Evolutionary conservation across 2,329 filamentous ascomycete species (phyloP).

Genomic region (Lojkania enalia): DNA sequence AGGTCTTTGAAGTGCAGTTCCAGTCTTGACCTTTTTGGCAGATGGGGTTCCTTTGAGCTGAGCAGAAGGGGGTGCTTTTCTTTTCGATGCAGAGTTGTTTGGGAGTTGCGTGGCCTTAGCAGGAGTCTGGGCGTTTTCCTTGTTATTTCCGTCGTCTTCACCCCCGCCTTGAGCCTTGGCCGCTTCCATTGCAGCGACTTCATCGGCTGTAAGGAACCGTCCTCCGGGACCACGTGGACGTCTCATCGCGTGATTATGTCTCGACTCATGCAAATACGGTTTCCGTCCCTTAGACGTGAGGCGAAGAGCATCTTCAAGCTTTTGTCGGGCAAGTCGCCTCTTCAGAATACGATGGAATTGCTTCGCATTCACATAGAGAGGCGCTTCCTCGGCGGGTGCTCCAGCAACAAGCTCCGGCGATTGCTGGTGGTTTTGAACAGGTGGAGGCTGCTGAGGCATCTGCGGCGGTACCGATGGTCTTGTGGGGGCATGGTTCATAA

Average conservation of each 20-base stretch:
- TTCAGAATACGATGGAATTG: conserved; percentile 98
- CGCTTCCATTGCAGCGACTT: conserved; percentile 83
- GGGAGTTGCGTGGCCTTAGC: conserved; percentile 27
- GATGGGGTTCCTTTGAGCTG: conserved; percentile 37
- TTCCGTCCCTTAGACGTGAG: conserved; percentile 94
- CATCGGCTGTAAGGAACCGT: conserved; percentile 93
- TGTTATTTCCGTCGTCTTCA: conserved; percentile 41
- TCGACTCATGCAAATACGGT: conserved; percentile 94
- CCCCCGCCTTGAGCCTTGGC: conserved; percentile 30
- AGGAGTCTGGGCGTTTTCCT: conserved; percentile 42
- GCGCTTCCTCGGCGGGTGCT: conserved; percentile 78
- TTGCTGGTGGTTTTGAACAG: conserved; percentile 68
- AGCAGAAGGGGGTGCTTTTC: conserved; percentile 33
- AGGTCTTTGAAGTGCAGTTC: conserved; percentile 37
- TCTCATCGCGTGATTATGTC: conserved; percentile 98
- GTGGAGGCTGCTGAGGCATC: conserved; percentile 51
- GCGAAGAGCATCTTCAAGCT: conserved; percentile 87
- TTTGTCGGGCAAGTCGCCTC: conserved; percentile 87
- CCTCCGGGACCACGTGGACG: conserved; percentile 90
- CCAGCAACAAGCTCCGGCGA: conserved; percentile 78
- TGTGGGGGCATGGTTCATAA: conserved; percentile 70
- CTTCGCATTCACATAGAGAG: conserved; percentile 96
- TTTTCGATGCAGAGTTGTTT: conserved; percentile 28
- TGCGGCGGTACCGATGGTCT: conserved; percentile 55
- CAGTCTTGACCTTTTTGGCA: conserved; percentile 56